Percentiles rank a stretch among this genome's conserved stretches.
These are phyloP conservation scores for Scytalidium sp. DNA, from an alignment of 2,329 filamentous ascomycete genomes.

Conservation along the genomic window DNA sequence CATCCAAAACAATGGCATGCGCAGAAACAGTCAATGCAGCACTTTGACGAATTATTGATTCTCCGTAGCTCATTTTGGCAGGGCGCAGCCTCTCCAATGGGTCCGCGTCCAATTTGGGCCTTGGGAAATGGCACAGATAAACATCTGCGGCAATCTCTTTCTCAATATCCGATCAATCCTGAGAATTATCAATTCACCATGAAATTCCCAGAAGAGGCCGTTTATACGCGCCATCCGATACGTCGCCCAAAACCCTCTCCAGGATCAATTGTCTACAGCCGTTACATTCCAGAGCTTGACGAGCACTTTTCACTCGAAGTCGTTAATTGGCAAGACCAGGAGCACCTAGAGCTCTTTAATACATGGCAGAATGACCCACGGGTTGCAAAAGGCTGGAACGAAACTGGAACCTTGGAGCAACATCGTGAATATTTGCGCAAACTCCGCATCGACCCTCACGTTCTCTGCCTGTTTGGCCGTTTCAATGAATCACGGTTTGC, in stretches of 20 bases:
- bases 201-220: slow-evolving; percentile 18
- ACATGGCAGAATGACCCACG: slow-evolving; percentile 82
- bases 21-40: slow-evolving; percentile 3
- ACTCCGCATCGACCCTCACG: slow-evolving; percentile 69
- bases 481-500: slow-evolving; percentile 72
- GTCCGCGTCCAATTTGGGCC: slow-evolving; percentile 59
- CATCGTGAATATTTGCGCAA: slow-evolving; percentile 68
- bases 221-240: slow-evolving; percentile 65
- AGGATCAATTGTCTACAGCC: slow-evolving; percentile 70
- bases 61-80: slow-evolving; percentile 65
- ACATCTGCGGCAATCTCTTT: slow-evolving; percentile 39
- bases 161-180: slow-evolving; percentile 36
- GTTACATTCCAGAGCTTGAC: slow-evolving; percentile 72
- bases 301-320: slow-evolving; percentile 78
- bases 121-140: slow-evolving; percentile 10
- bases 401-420: slow-evolving; percentile 72
- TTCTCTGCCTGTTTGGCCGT: slow-evolving; percentile 64
- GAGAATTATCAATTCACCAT: slow-evolving; percentile 39
- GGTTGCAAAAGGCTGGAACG: slow-evolving; percentile 77
- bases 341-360: slow-evolving; percentile 71
- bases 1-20: slow-evolving; percentile 14
- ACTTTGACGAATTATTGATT: slow-evolving; percentile 40
- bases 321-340: slow-evolving; percentile 61
- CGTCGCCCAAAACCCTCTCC: slow-evolving; percentile 69
- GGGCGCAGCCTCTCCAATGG: slow-evolving; percentile 65